A percentile compares a stretch with the other conserved stretches of the same genome.
Conservation (phyloP, 371 early-diverging fungal genomes). For the Nematocida sp. region DNA sequence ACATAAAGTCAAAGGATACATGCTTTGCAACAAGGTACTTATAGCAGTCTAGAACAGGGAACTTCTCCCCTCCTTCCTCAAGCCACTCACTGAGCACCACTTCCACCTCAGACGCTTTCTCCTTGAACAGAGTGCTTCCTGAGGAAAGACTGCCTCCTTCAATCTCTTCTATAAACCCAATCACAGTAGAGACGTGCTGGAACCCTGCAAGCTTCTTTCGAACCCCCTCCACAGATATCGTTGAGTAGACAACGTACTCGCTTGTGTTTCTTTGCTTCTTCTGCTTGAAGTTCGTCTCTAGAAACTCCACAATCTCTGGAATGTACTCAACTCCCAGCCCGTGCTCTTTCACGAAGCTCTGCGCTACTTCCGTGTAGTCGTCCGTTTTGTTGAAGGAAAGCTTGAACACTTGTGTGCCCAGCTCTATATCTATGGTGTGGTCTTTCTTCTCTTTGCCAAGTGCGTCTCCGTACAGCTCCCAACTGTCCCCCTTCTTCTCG, state of each 20-base stretch:
- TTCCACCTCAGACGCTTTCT: slow-evolving; percentile 25
- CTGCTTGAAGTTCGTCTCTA: slow-evolving; percentile 57
- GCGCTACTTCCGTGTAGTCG: slow-evolving; percentile 57
- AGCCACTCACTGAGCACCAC: slow-evolving; percentile 31
- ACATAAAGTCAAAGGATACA: slow-evolving; percentile 54
- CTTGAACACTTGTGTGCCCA: slow-evolving; percentile 51
- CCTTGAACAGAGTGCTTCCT: background rate
- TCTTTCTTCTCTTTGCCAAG: slow-evolving; percentile 44
- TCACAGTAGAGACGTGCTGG: background rate
- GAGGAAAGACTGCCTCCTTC: slow-evolving; percentile 6
- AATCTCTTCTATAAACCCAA: slow-evolving; percentile 3
- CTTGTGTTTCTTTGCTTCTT: slow-evolving; percentile 18
- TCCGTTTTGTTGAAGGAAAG: slow-evolving; percentile 63
- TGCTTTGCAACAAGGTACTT: slow-evolving; percentile 55
- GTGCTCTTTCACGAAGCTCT: slow-evolving; percentile 52
- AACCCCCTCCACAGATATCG: slow-evolving; percentile 55
- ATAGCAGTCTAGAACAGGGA: slow-evolving; percentile 58
- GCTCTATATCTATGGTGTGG: slow-evolving; percentile 59
- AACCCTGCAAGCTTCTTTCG: slow-evolving; percentile 26
- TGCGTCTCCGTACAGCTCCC: slow-evolving; percentile 59
- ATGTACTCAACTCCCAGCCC: slow-evolving; percentile 46
- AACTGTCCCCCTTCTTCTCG: slow-evolving; percentile 38
- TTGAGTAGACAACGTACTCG: slow-evolving; percentile 47
- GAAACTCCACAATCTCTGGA: slow-evolving; percentile 62
- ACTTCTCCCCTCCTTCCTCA: slow-evolving; percentile 21